Percentiles rank a stretch among this genome's conserved stretches.
These are phyloP conservation scores for Rehmannia glutinosa DNA, from an alignment of 257 asterid genomes.

Conservation along the genomic window DNA sequence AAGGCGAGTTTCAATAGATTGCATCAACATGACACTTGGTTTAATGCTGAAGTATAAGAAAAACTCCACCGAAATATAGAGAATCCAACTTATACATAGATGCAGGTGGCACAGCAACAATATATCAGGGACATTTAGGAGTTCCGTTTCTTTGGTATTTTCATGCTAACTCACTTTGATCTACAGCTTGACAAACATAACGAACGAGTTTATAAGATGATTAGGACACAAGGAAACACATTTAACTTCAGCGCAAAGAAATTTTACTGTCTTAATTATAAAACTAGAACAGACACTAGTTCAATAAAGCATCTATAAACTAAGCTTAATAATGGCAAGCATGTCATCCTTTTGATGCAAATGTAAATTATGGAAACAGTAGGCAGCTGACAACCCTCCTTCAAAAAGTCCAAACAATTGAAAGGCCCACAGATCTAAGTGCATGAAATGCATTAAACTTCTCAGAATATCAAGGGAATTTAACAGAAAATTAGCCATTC, in stretches of 20 bases:
- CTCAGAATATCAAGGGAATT: not conserved
- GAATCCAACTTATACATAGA: not conserved
- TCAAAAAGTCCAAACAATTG: conserved; percentile 3
- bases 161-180: not conserved
- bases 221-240: not conserved
- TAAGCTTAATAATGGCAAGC: conserved; percentile 2
- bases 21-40: not conserved
- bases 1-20: not conserved
- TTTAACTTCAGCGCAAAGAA: conserved; percentile 8
- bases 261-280: not conserved
- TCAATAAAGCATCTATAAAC: not conserved
- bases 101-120: not conserved
- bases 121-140: not conserved
- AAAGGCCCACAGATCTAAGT: not conserved
- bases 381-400: conserved; percentile 5
- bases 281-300: not conserved
- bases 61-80: not conserved
- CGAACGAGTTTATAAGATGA: not conserved
- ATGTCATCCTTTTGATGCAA: not conserved
- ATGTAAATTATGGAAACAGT: conserved; percentile 1
- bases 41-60: not conserved
- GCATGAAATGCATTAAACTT: conserved; percentile 12
- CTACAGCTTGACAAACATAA: not conserved
- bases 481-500: not conserved
- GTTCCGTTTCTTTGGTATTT: not conserved